Evolutionary conservation across 257 asterid species (phyloP).

Genomic region (Ajuga chamaepitys): DNA sequence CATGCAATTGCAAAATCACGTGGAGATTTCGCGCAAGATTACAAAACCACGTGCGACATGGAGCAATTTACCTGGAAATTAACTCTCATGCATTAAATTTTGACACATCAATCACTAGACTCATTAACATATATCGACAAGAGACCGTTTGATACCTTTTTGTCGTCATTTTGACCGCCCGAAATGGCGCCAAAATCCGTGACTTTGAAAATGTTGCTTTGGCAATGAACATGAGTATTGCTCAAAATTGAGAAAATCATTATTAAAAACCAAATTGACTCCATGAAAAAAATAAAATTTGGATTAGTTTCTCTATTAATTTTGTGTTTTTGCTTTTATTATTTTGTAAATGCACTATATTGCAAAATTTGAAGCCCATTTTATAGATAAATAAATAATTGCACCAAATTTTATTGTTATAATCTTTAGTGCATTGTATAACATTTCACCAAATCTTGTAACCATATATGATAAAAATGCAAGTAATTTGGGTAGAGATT

Average conservation of each 20-base stretch:
- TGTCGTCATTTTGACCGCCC: conserved; percentile 25
- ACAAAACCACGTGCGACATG: too few relatives aligned
- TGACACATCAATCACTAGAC: too few relatives aligned
- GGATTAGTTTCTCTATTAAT: background rate
- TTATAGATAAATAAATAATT: too few relatives aligned
- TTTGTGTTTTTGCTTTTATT: background rate
- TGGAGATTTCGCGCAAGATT: too few relatives aligned
- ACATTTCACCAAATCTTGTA: background rate
- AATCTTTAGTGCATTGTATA: background rate
- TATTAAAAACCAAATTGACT: background rate
- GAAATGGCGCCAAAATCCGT: conserved; percentile 32
- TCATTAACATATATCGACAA: too few relatives aligned
- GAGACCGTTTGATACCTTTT: conserved; percentile 21
- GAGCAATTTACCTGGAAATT: too few relatives aligned
- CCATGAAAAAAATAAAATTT: background rate
- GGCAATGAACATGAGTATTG: background rate
- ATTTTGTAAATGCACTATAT: too few relatives aligned
- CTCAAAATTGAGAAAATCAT: background rate
- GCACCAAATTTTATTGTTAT: background rate
- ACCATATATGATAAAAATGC: background rate
- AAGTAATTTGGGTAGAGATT: too few relatives aligned
- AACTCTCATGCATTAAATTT: too few relatives aligned
- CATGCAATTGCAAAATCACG: too few relatives aligned
- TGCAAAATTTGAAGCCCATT: too few relatives aligned
- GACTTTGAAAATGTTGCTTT: conserved; percentile 25